A percentile compares a stretch with the other conserved stretches of the same genome.
Evolutionary conservation across 768 basidiomycete genomes (phyloP).

Genomic region (Mycena capillaripes): DNA sequence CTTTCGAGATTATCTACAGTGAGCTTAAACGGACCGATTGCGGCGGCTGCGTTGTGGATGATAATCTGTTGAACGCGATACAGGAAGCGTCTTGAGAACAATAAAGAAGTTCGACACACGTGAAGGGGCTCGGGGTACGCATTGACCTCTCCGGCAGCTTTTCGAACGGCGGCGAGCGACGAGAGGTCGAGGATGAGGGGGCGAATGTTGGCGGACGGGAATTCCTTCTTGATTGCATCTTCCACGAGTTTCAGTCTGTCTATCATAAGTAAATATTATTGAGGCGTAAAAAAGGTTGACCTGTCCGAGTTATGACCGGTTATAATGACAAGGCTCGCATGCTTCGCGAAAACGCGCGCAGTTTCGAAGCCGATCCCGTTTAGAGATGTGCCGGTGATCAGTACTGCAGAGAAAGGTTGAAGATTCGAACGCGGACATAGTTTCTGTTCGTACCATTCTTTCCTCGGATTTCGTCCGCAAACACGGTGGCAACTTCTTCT

Average conservation of each 20-base stretch:
- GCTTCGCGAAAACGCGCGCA: neutral
- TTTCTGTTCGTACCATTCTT: neutral
- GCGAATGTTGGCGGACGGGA: neutral
- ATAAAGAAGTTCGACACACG: neutral
- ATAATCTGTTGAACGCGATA: neutral
- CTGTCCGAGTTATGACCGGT: neutral
- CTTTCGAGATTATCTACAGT: constrained; percentile 7
- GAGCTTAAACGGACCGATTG: constrained; percentile 12
- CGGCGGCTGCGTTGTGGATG: constrained; percentile 19
- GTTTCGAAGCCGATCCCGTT: constrained; percentile 15
- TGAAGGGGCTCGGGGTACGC: constrained; percentile 7
- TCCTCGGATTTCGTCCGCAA: neutral
- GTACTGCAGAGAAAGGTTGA: neutral
- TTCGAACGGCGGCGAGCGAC: neutral
- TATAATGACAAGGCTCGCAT: neutral
- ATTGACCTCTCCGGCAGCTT: constrained; percentile 15
- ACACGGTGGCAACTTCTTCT: neutral
- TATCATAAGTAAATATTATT: no score
- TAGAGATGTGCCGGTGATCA: constrained; percentile 6
- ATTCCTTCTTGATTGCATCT: neutral
- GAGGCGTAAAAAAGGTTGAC: neutral
- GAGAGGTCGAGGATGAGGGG: constrained; percentile 10
- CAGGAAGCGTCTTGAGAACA: no score
- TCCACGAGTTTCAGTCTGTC: constrained; percentile 6
- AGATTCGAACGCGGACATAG: neutral